phyloP scores from a whole-genome alignment of 768 basidiomycete genomes.

The Brasilioporus rufonigricans region DNA sequence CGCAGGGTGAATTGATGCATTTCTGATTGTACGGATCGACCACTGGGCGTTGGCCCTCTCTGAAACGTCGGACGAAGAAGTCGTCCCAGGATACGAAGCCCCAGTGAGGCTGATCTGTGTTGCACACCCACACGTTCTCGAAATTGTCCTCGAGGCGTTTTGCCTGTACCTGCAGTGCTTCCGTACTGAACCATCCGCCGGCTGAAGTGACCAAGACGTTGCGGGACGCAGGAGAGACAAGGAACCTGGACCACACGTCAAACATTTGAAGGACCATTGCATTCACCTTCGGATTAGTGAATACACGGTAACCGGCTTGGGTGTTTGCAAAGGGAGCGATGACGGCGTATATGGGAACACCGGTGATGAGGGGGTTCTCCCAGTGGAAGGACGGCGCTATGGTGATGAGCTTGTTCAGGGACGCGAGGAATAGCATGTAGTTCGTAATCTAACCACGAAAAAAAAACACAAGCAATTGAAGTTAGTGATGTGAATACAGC shows the following conservation, averaged over 20 bases:
- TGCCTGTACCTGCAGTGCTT: not conserved
- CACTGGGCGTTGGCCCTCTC: slow-evolving; percentile 40
- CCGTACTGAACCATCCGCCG: not conserved
- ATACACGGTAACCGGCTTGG: slow-evolving; percentile 16
- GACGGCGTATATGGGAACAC: slow-evolving; percentile 18
- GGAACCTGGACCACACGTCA: slow-evolving; percentile 47
- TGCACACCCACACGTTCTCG: slow-evolving; percentile 35
- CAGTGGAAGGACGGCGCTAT: slow-evolving; percentile 9
- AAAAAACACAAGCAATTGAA: not conserved
- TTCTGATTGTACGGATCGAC: slow-evolving; percentile 18
- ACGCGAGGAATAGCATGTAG: slow-evolving; percentile 3
- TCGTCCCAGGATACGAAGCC: slow-evolving; percentile 53
- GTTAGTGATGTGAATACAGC: not conserved
- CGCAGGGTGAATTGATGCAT: slow-evolving; percentile 51
- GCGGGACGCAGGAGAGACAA: slow-evolving; percentile 42
- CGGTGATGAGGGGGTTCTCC: slow-evolving; percentile 16
- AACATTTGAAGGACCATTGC: slow-evolving; percentile 45
- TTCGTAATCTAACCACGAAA: not conserved
- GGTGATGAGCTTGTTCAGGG: slow-evolving; percentile 10
- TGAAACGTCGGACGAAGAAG: slow-evolving; percentile 45
- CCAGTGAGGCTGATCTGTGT: slow-evolving; percentile 37
- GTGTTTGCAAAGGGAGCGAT: slow-evolving; percentile 21
- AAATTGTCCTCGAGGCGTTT: not conserved
- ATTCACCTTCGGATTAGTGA: slow-evolving; percentile 42
- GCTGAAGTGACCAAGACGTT: slow-evolving; percentile 35